Conservation (phyloP, 768 basidiomycete genomes). For the Albatrellus ellisii region DNA sequence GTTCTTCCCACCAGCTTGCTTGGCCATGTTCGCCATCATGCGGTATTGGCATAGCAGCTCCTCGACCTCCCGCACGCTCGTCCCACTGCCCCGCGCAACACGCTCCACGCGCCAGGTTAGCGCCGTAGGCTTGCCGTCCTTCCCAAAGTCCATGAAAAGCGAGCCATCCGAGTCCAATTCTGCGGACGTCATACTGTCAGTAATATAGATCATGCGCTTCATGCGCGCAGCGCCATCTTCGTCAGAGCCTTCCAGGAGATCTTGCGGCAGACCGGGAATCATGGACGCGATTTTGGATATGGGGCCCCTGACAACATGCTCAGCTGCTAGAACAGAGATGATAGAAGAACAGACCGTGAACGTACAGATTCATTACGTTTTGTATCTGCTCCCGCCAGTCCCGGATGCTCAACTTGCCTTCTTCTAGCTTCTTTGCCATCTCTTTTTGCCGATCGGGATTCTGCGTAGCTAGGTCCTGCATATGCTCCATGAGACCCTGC, state of each 20-base stretch:
- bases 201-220: slow-evolving; percentile 98
- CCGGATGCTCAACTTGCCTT: slow-evolving; percentile 91
- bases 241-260: slow-evolving; percentile 82
- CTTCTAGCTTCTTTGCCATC: slow-evolving; percentile 94
- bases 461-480: slow-evolving; percentile 89
- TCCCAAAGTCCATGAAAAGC: slow-evolving; percentile 74
- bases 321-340: slow-evolving; percentile 6
- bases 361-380: slow-evolving; percentile 95
- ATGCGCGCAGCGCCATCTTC: slow-evolving; percentile 84
- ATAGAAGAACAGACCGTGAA: slow-evolving; percentile 13
- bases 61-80: slow-evolving; percentile 94
- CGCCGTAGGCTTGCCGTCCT: slow-evolving; percentile 74
- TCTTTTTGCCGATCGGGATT: slow-evolving; percentile 97
- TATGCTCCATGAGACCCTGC: slow-evolving; percentile 95
- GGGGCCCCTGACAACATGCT: slow-evolving; percentile 61
- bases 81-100: slow-evolving; percentile 89
- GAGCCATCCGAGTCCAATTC: slow-evolving; percentile 95
- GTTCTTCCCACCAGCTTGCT: slow-evolving; percentile 94
- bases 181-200: slow-evolving; percentile 88
- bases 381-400: slow-evolving; percentile 98
- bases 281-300: slow-evolving; percentile 97
- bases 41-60: slow-evolving; percentile 92
- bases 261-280: slow-evolving; percentile 94
- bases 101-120: slow-evolving; percentile 84
- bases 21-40: slow-evolving; percentile 99